A percentile compares a stretch with the other conserved stretches of the same genome.
These are phyloP conservation scores for Podaxis carcinomalis DNA, from an alignment of 768 basidiomycete genomes.

Conservation along the genomic window DNA sequence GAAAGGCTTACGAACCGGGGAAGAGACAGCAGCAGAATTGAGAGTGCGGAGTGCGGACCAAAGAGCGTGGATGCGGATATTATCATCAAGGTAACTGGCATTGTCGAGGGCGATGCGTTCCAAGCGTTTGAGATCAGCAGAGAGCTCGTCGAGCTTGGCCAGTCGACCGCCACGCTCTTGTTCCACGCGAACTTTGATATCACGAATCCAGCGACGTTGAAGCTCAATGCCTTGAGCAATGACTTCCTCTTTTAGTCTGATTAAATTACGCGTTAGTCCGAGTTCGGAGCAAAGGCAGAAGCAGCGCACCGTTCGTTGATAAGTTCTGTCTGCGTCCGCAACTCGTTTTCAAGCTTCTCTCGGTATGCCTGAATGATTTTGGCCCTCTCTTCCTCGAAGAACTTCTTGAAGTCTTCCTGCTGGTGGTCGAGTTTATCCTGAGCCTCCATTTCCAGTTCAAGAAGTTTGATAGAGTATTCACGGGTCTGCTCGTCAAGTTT, in stretches of 20 bases:
- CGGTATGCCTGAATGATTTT: constrained; percentile 76
- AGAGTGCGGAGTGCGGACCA: constrained; percentile 92
- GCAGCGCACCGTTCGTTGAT: constrained; percentile 84
- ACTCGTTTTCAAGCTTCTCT: constrained; percentile 80
- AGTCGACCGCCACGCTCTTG: constrained; percentile 94
- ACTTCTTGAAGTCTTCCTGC: constrained; percentile 80
- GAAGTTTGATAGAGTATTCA: constrained; percentile 77
- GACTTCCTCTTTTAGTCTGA: constrained; percentile 88
- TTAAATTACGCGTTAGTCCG: not conserved
- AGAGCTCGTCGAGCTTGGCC: constrained; percentile 91
- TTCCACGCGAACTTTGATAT: constrained; percentile 94
- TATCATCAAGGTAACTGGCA: constrained; percentile 86
- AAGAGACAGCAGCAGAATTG: constrained; percentile 55
- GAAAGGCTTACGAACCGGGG: constrained; percentile 75
- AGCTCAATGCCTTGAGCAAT: constrained; percentile 96
- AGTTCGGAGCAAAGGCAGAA: not conserved
- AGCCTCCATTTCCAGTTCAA: constrained; percentile 81
- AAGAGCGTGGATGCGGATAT: constrained; percentile 84
- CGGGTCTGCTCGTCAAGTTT: constrained; percentile 77
- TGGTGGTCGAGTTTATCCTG: constrained; percentile 83
- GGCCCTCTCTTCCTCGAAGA: constrained; percentile 74
- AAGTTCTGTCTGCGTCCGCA: constrained; percentile 83
- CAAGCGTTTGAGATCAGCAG: constrained; percentile 84
- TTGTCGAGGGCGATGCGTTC: constrained; percentile 92
- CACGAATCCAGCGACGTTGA: constrained; percentile 93